Evolutionary conservation across 2,329 filamentous ascomycete genomes (phyloP).

Genomic region (Pyricularia grisea): DNA sequence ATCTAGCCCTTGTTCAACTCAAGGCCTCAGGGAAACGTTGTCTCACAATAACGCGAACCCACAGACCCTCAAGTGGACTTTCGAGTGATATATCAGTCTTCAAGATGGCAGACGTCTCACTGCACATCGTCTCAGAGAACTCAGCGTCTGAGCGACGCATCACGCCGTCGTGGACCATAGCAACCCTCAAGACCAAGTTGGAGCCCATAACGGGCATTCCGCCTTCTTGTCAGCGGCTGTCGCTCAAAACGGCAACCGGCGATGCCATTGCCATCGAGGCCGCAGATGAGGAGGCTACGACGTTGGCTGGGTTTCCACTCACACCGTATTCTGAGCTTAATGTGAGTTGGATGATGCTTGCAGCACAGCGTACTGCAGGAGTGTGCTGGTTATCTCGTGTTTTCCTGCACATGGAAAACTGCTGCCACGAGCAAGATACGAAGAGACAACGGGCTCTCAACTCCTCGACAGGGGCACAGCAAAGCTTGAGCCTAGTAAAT

Average conservation of each 20-base stretch:
- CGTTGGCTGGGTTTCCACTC: slow-evolving; percentile 56
- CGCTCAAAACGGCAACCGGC: slow-evolving; percentile 54
- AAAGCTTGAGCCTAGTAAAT: no score
- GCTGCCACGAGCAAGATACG: background rate
- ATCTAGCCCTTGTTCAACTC: background rate
- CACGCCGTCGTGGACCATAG: slow-evolving; percentile 84
- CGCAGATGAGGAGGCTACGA: slow-evolving; percentile 60
- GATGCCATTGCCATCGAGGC: slow-evolving; percentile 58
- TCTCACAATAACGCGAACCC: background rate
- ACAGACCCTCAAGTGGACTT: background rate
- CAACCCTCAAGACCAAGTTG: slow-evolving; percentile 74
- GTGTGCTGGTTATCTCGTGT: background rate
- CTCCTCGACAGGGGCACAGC: no score
- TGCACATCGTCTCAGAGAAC: slow-evolving; percentile 67
- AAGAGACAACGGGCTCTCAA: background rate
- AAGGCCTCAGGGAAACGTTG: background rate
- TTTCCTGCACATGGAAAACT: background rate
- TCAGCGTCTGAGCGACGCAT: slow-evolving; percentile 81
- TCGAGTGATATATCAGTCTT: background rate
- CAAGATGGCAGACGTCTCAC: slow-evolving; percentile 62
- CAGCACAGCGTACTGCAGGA: background rate
- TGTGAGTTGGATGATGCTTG: slow-evolving; percentile 31
- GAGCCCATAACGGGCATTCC: slow-evolving; percentile 91
- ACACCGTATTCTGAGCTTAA: slow-evolving; percentile 69
- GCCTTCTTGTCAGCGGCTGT: slow-evolving; percentile 66